Evolutionary conservation across 2,329 filamentous ascomycete species (phyloP).

Genomic region (Sporothrix dimorphospora): DNA sequence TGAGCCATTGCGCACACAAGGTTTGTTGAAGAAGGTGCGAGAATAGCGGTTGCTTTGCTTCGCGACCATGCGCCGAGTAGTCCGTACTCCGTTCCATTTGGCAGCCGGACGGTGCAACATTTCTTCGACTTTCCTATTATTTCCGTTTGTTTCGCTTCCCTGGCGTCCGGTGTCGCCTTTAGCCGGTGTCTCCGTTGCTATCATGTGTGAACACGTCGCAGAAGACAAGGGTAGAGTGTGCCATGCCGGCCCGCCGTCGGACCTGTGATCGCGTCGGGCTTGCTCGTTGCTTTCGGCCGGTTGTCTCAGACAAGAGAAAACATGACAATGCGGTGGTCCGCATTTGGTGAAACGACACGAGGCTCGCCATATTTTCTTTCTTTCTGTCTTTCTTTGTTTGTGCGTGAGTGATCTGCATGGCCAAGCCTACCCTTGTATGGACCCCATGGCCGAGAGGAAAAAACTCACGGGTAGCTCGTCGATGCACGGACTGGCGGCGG

Average conservation of each 20-base stretch:
- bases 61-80: neutral
- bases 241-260: neutral
- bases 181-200: neutral
- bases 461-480: neutral
- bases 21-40: neutral
- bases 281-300: neutral
- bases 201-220: neutral
- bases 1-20: neutral
- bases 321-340: neutral
- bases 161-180: neutral
- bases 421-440: neutral
- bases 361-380: neutral
- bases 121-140: neutral
- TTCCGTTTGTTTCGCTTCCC: neutral
- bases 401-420: neutral
- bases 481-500: neutral
- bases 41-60: neutral
- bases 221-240: neutral
- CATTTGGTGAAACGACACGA: neutral
- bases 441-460: neutral
- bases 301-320: neutral
- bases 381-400: neutral
- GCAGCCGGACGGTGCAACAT: neutral
- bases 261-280: neutral
- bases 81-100: slow-evolving; percentile 1